A percentile compares a stretch with the other conserved stretches of the same genome.
Evolutionary conservation across 192 early-diverging fungal species (phyloP).

Genomic region (Oehlia diaphana): DNA sequence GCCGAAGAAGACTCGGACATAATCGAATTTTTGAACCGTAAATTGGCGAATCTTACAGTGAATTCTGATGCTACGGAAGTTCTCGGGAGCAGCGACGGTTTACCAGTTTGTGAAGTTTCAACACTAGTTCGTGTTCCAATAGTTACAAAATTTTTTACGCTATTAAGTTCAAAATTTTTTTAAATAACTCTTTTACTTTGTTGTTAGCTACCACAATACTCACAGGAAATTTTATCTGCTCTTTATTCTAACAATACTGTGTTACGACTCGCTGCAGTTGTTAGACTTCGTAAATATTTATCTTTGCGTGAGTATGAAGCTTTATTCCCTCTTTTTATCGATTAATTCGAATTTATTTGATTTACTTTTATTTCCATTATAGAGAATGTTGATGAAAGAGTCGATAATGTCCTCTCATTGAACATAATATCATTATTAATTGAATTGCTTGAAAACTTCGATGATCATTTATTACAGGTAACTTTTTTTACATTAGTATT

Average conservation of each 20-base stretch:
- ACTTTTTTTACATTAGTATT: background rate
- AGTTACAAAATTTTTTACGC: background rate
- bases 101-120: slow-evolving; percentile 22
- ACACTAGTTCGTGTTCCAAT: background rate
- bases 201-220: slow-evolving; percentile 9
- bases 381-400: slow-evolving; percentile 23
- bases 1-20: slow-evolving; percentile 23
- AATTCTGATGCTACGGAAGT: background rate
- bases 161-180: background rate
- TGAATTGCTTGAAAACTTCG: background rate
- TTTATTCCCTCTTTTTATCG: background rate
- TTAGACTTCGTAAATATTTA: slow-evolving; percentile 22
- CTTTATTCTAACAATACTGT: background rate
- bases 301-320: slow-evolving; percentile 11
- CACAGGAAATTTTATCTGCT: background rate
- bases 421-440: slow-evolving; percentile 20
- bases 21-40: slow-evolving; percentile 18
- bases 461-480: slow-evolving; percentile 20
- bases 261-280: slow-evolving; percentile 16
- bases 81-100: slow-evolving; percentile 1
- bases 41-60: slow-evolving; percentile 19
- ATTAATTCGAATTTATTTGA: background rate
- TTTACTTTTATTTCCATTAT: background rate
- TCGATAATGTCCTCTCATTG: slow-evolving; percentile 13
- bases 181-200: background rate